phyloP scores from a whole-genome alignment of 2,329 filamentous ascomycete species.

The Didymella arachidicola region DNA sequence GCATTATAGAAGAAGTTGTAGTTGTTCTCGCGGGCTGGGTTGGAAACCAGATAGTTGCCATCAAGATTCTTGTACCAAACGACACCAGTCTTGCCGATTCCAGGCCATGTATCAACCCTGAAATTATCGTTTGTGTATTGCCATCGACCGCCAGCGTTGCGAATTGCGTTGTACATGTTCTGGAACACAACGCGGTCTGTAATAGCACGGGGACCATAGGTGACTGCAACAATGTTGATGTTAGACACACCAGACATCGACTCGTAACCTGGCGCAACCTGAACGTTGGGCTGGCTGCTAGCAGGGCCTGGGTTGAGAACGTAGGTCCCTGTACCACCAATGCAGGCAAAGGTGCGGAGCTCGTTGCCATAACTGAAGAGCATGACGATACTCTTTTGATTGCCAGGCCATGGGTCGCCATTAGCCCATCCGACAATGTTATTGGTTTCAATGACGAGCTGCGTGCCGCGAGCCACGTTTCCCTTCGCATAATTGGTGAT shows the following conservation, averaged over 20 bases:
- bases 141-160: slow-evolving; percentile 12
- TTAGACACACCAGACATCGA: slow-evolving; percentile 15
- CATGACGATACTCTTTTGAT: slow-evolving; percentile 14
- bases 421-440: slow-evolving; percentile 19
- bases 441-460: slow-evolving; percentile 16
- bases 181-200: slow-evolving; percentile 14
- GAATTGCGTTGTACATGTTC: slow-evolving; percentile 18
- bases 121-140: slow-evolving; percentile 18
- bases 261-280: slow-evolving; percentile 14
- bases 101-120: slow-evolving; percentile 3
- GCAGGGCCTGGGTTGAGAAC: slow-evolving; percentile 11
- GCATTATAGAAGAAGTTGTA: slow-evolving; percentile 14
- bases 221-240: slow-evolving; percentile 16
- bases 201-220: slow-evolving; percentile 7
- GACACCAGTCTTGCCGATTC: slow-evolving; percentile 3
- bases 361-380: slow-evolving; percentile 16
- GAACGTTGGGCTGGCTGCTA: slow-evolving; percentile 8
- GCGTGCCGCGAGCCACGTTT: slow-evolving; percentile 11
- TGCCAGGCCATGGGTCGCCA: slow-evolving; percentile 15
- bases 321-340: slow-evolving; percentile 3
- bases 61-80: slow-evolving; percentile 15
- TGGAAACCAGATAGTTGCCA: slow-evolving; percentile 7
- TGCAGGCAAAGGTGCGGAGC: slow-evolving; percentile 11
- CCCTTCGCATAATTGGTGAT: slow-evolving; percentile 11
- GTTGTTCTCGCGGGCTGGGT: slow-evolving; percentile 16